phyloP scores from a whole-genome alignment of 164 flowering plant species.

The Taxillus chinensis region DNA sequence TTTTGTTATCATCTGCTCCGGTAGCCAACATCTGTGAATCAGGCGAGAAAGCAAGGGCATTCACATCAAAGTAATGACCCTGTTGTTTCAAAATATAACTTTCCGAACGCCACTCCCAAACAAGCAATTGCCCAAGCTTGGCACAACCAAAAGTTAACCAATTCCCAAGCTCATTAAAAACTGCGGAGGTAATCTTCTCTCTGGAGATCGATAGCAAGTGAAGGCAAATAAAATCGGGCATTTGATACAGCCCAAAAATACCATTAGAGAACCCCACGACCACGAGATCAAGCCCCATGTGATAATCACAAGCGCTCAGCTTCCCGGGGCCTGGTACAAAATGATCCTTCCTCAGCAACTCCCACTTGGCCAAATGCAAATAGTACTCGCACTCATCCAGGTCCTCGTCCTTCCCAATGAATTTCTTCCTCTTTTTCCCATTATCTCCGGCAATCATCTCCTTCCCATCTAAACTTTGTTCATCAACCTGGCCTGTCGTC shows the following conservation, averaged over 20 bases:
- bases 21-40: conserved; percentile 97
- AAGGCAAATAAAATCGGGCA: conserved; percentile 91
- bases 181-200: conserved; percentile 87
- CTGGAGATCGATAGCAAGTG: conserved; percentile 86
- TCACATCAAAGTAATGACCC: conserved; percentile 97
- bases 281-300: conserved; percentile 65
- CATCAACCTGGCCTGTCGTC: conserved; percentile 17
- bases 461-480: background rate
- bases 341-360: conserved; percentile 54
- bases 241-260: conserved; percentile 84
- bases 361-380: conserved; percentile 69
- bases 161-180: conserved; percentile 79
- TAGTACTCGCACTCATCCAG: conserved; percentile 22
- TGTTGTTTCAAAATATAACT: conserved; percentile 92
- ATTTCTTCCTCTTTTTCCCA: conserved; percentile 42
- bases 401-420: conserved; percentile 22
- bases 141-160: conserved; percentile 98
- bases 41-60: conserved; percentile 80
- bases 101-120: conserved; percentile 98
- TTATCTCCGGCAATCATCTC: background rate
- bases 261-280: conserved; percentile 95
- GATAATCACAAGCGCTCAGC: conserved; percentile 84
- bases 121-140: conserved; percentile 89
- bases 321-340: conserved; percentile 60
- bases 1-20: conserved; percentile 97